Base-by-base conservation (phyloP, 2,329 filamentous ascomycete genomes). In the Chaetothyriales sp. region DNA sequence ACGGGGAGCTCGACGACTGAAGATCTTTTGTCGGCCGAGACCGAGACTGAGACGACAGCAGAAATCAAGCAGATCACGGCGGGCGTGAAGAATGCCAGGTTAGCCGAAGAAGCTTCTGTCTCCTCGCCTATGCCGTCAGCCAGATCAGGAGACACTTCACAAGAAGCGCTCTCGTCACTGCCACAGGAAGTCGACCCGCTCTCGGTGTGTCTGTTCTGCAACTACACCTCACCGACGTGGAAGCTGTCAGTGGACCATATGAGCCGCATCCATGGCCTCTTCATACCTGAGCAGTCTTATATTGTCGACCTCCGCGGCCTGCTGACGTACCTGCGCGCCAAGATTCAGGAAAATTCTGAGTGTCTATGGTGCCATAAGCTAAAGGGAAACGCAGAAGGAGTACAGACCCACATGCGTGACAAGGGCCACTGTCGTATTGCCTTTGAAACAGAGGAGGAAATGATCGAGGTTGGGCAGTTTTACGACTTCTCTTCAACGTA, bases 401-500 rank as follows among this genome's bases (percentile, higher is more conserved):
- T 89, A 22, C 89, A 95, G 64, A 95, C 89, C 0, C 92, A 98
- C 66, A 98, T 98, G 92, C 82, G 87, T 44, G 92, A 98, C 65
- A 90, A 88, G 64, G 84, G 87, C 0, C 92, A 98, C 68, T 96
- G 90, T 76, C 95, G 89, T 77, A 93, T 98, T 59, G 89, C 87
- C 0, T 98, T 90, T 66, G 81, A 83, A 48, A 83, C 81, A 0
- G 86, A 95, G 64, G 83, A 84, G 36, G 88, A 96, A 63, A 87
- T 95, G 70, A 77, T 96, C 26, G 87, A 93, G 51, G 86, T 98
- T 62, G 92, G 92, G 51, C 86, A 96, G 57, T 95, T 86, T 67
- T 98, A 98, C 68, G 92, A 98, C 64, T 98, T 98, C 75, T 79
- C 86, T 57, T 86, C 85, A 68, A 95, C 92, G 1, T 98, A 98